Evolutionary conservation across 768 basidiomycete species (phyloP).

Genomic region (Panaeolus papilionaceus): DNA sequence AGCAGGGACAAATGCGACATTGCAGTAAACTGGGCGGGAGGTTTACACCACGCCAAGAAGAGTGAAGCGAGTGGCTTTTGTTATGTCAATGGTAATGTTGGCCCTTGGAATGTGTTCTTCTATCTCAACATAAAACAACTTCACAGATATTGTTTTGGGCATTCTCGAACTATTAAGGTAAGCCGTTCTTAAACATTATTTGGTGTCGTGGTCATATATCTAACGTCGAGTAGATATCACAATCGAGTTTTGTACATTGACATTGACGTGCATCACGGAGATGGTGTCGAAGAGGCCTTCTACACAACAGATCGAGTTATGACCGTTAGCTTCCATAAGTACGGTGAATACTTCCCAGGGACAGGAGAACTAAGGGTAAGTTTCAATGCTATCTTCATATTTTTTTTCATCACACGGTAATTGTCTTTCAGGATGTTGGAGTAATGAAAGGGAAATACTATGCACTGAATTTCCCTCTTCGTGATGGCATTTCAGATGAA

Average conservation of each 20-base stretch:
- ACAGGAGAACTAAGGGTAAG: conserved; percentile 94
- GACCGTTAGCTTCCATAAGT: conserved; percentile 98
- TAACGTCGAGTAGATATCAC: conserved; percentile 69
- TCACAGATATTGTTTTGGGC: conserved; percentile 94
- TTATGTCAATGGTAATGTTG: conserved; percentile 87
- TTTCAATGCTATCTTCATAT: conserved; percentile 17
- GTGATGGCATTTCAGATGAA: conserved; percentile 95
- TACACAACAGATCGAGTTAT: conserved; percentile 99
- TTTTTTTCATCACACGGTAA: conserved; percentile 15
- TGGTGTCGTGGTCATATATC: neutral
- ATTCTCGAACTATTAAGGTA: conserved; percentile 93
- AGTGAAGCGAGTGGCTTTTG: conserved; percentile 99
- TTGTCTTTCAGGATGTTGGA: conserved; percentile 75
- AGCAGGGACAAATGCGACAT: conserved; percentile 99
- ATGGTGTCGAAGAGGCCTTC: conserved; percentile 99
- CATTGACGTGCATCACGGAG: conserved; percentile 98
- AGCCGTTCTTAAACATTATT: conserved; percentile 22
- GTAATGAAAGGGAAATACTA: conserved; percentile 95
- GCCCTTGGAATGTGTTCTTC: conserved; percentile 8
- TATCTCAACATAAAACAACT: conserved; percentile 10
- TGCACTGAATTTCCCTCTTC: conserved; percentile 91
- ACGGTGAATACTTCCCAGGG: conserved; percentile 98
- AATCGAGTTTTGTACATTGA: conserved; percentile 96
- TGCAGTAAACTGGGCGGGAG: conserved; percentile 99
- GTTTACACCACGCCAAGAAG: conserved; percentile 98